phyloP scores from a whole-genome alignment of 495 filamentous ascomycete species.

The Parathielavia hyrcaniae region DNA sequence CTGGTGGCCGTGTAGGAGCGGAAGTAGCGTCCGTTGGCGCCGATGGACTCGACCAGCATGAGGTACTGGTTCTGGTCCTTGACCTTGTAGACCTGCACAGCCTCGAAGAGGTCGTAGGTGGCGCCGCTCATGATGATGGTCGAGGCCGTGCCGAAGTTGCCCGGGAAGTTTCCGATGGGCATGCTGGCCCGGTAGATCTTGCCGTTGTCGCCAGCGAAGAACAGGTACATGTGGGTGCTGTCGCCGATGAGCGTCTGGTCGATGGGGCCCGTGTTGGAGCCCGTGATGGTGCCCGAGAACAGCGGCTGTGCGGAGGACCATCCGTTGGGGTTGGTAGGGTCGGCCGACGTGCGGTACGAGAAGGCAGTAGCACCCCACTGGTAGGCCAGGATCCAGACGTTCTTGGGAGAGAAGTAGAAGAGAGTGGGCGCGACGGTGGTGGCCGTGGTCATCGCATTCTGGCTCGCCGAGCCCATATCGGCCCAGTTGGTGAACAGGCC shows the following conservation, averaged over 20 bases:
- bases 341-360: constrained; percentile 51
- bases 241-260: constrained; percentile 59
- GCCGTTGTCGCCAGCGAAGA: constrained; percentile 61
- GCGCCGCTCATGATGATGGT: constrained; percentile 47
- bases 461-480: constrained; percentile 48
- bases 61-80: constrained; percentile 48
- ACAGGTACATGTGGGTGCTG: constrained; percentile 52
- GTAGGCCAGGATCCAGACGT: constrained; percentile 54
- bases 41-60: constrained; percentile 60
- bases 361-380: constrained; percentile 56
- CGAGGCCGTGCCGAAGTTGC: constrained; percentile 47
- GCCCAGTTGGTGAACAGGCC: constrained; percentile 49
- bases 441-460: constrained; percentile 44
- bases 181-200: constrained; percentile 57
- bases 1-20: constrained; percentile 54
- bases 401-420: constrained; percentile 57
- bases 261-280: constrained; percentile 46
- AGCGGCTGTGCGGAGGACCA: constrained; percentile 51
- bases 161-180: constrained; percentile 54
- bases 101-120: constrained; percentile 55
- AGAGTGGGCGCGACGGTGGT: constrained; percentile 55
- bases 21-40: constrained; percentile 54
- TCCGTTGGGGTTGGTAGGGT: constrained; percentile 51
- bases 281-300: constrained; percentile 49
- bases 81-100: constrained; percentile 58